These are phyloP conservation scores for Fusarium phyllophilum DNA, from an alignment of 2,329 filamentous ascomycete genomes.

Conservation along the genomic window DNA sequence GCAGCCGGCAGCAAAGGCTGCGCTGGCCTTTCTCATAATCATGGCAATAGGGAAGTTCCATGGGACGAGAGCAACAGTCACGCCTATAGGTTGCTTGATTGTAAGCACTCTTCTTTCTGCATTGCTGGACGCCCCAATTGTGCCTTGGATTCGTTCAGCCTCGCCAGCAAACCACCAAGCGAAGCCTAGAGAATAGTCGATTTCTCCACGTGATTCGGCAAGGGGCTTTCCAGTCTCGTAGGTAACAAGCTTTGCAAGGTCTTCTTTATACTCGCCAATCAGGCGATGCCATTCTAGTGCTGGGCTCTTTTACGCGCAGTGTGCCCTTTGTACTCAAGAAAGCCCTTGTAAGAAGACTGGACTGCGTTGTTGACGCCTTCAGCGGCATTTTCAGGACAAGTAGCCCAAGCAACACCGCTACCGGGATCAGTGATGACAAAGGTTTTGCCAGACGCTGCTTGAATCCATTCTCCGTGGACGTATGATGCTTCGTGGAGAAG, in stretches of 20 bases:
- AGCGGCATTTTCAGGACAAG: background rate
- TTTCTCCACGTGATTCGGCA: conserved; percentile 62
- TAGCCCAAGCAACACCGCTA: background rate
- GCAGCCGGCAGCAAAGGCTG: conserved; percentile 76
- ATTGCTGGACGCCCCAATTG: conserved; percentile 62
- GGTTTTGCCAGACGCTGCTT: background rate
- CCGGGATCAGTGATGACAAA: background rate
- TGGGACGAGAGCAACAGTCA: conserved; percentile 47
- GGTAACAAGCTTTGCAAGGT: conserved; percentile 52
- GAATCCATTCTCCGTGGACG: background rate
- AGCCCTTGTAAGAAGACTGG: background rate
- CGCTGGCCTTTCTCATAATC: conserved; percentile 57
- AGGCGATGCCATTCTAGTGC: conserved; percentile 49
- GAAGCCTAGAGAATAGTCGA: conserved; percentile 65
- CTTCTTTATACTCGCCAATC: conserved; percentile 48
- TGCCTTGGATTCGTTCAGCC: conserved; percentile 57
- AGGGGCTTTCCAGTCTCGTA: conserved; percentile 65
- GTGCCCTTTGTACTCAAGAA: background rate
- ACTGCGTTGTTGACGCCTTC: background rate
- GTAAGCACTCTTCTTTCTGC: conserved; percentile 68
- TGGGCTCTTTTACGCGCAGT: conserved; percentile 45
- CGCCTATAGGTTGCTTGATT: conserved; percentile 64
- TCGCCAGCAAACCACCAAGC: conserved; percentile 67
- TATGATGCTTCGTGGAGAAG: background rate
- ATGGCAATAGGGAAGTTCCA: conserved; percentile 72